Percentiles rank a stretch among this genome's conserved stretches.
These are phyloP conservation scores for Aureobasidium namibiae DNA, from an alignment of 2,329 filamentous ascomycete species.

Conservation along the genomic window DNA sequence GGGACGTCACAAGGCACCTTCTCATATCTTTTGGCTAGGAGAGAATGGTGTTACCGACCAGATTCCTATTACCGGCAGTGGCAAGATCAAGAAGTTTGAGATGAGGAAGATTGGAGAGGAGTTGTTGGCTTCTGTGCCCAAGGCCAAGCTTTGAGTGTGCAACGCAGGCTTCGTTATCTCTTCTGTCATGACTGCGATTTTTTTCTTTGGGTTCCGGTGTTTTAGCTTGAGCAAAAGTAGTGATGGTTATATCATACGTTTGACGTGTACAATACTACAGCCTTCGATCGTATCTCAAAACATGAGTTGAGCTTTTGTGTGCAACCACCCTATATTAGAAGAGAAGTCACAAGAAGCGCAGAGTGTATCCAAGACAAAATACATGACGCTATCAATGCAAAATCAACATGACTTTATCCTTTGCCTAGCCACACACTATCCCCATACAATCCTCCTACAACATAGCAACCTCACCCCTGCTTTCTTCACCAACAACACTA, in stretches of 20 bases:
- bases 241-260: background rate
- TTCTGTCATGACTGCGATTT: background rate
- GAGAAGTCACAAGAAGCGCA: background rate
- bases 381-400: background rate
- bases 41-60: slow-evolving; percentile 29
- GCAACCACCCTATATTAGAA: too few species aligned
- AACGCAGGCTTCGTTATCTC: background rate
- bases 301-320: too few species aligned
- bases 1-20: slow-evolving; percentile 47
- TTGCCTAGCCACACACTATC: background rate
- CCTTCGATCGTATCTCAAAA: too few species aligned
- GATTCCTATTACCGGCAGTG: slow-evolving; percentile 36
- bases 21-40: slow-evolving; percentile 70
- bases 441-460: slow-evolving; percentile 18
- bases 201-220: background rate
- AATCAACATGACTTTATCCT: background rate
- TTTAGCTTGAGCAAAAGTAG: background rate
- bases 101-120: slow-evolving; percentile 19
- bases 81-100: slow-evolving; percentile 38
- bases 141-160: background rate
- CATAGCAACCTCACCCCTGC: slow-evolving; percentile 17
- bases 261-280: too few species aligned
- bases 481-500: slow-evolving; percentile 5
- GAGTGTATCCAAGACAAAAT: background rate
- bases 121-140: slow-evolving; percentile 9